Conservation (phyloP, 2,329 filamentous ascomycete genomes). For the Diaporthe eres region DNA sequence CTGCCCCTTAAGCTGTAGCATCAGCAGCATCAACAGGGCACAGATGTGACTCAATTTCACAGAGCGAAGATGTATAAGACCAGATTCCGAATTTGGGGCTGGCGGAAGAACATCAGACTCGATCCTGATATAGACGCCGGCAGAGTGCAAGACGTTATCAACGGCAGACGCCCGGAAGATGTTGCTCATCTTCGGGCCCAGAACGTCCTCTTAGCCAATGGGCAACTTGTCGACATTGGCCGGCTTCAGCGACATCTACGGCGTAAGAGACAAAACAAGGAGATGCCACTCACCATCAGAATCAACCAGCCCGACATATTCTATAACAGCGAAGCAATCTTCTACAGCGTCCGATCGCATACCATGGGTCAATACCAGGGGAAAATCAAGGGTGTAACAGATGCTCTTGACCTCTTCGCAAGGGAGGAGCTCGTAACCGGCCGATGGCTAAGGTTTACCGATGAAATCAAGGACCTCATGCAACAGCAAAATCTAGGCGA, state of each 20-base stretch:
- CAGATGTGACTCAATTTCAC: slow-evolving; percentile 9
- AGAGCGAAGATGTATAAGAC: slow-evolving; percentile 11
- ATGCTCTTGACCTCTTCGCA: slow-evolving; percentile 12
- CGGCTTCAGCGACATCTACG: neutral
- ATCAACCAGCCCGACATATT: slow-evolving; percentile 22
- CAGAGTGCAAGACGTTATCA: neutral
- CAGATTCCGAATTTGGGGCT: slow-evolving; percentile 12
- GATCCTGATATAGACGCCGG: neutral
- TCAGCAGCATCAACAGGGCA: neutral
- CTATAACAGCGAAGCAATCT: slow-evolving; percentile 6
- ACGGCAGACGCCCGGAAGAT: neutral
- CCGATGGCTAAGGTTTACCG: slow-evolving; percentile 7
- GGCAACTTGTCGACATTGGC: slow-evolving; percentile 9
- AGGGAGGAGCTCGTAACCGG: slow-evolving; percentile 6
- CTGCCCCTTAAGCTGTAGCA: neutral
- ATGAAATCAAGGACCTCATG: slow-evolving; percentile 8
- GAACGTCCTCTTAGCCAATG: neutral
- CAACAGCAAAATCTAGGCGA: slow-evolving; percentile 1
- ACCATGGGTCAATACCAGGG: neutral
- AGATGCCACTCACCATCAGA: neutral
- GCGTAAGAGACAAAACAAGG: neutral
- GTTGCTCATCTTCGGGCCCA: neutral
- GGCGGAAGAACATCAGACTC: slow-evolving; percentile 7
- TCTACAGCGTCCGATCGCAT: neutral
- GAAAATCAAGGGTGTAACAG: neutral